Conservation (phyloP, 495 filamentous ascomycete genomes). For the Geopyxis carbonaria region DNA sequence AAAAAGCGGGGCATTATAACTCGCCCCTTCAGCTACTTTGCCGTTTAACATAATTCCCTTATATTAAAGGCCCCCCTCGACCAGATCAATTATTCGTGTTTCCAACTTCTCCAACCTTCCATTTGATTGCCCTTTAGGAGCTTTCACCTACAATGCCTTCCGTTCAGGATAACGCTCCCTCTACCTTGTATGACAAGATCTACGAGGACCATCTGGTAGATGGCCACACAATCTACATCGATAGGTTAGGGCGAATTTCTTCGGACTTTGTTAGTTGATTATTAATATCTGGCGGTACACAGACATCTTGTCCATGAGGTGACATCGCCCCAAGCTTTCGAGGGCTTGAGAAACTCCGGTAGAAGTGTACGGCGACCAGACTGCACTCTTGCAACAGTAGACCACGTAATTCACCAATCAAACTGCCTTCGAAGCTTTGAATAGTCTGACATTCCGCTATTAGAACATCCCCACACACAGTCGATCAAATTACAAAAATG, state of each 20-base stretch:
- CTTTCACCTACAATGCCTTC: constrained; percentile 50
- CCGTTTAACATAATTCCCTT: no score
- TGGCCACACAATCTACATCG: constrained; percentile 89
- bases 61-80: no score
- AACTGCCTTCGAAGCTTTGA: neutral
- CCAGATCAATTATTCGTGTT: no score
- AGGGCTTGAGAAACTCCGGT: constrained; percentile 73
- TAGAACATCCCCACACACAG: constrained; percentile 25
- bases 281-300: constrained; percentile 23
- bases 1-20: no score
- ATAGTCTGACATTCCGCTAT: neutral
- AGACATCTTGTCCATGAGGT: constrained; percentile 96
- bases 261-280: constrained; percentile 2
- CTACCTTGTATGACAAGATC: constrained; percentile 96
- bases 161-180: constrained; percentile 49
- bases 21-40: no score
- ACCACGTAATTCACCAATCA: constrained; percentile 56
- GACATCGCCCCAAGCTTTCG: constrained; percentile 96
- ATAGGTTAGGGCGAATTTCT: constrained; percentile 38
- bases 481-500: constrained; percentile 23
- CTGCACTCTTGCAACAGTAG: constrained; percentile 89
- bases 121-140: no score
- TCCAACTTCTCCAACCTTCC: no score
- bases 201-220: constrained; percentile 85
- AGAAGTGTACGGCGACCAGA: constrained; percentile 82